Percentiles rank a stretch among this genome's conserved stretches.
Conservation (phyloP, 2,329 filamentous ascomycete genomes). For the Thelonectria discophora region DNA sequence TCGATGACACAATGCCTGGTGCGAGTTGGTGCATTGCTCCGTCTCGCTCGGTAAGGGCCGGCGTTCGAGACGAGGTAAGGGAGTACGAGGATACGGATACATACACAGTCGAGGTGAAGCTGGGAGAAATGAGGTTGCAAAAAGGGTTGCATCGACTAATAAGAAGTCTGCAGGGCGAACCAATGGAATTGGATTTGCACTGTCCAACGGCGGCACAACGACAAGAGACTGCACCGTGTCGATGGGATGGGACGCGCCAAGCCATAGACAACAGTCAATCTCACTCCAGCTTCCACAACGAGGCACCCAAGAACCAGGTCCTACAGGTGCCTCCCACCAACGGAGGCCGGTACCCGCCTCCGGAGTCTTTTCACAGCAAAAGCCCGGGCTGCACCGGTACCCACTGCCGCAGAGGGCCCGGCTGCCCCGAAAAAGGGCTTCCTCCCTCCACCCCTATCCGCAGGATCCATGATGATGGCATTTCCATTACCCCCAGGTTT, state of each 20-base stretch:
- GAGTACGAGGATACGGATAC: too few relatives aligned
- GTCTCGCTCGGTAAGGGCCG: constrained; percentile 30
- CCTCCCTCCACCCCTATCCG: constrained; percentile 12
- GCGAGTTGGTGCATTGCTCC: constrained; percentile 21
- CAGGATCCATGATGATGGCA: constrained; percentile 16
- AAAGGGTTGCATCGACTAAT: constrained; percentile 30
- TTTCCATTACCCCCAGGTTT: constrained; percentile 52
- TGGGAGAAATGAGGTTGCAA: constrained; percentile 20
- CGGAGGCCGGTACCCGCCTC: constrained; percentile 24
- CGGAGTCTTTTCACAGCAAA: constrained; percentile 20
- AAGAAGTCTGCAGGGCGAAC: constrained; percentile 18
- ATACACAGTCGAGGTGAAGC: constrained; percentile 25
- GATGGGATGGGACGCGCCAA: too few relatives aligned
- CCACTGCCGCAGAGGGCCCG: constrained; percentile 39
- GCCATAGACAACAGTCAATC: neutral
- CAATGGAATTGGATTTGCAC: constrained; percentile 11
- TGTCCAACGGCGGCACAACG: constrained; percentile 1
- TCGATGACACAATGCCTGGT: constrained; percentile 40
- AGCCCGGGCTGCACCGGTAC: constrained; percentile 38
- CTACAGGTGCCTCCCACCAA: constrained; percentile 2
- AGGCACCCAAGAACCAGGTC: constrained; percentile 15
- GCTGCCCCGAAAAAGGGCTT: constrained; percentile 33
- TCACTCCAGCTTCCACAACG: constrained; percentile 32
- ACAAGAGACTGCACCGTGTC: neutral
- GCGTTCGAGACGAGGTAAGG: too few relatives aligned